Conservation (phyloP, 768 basidiomycete species). For the Amanita phalloides region DNA sequence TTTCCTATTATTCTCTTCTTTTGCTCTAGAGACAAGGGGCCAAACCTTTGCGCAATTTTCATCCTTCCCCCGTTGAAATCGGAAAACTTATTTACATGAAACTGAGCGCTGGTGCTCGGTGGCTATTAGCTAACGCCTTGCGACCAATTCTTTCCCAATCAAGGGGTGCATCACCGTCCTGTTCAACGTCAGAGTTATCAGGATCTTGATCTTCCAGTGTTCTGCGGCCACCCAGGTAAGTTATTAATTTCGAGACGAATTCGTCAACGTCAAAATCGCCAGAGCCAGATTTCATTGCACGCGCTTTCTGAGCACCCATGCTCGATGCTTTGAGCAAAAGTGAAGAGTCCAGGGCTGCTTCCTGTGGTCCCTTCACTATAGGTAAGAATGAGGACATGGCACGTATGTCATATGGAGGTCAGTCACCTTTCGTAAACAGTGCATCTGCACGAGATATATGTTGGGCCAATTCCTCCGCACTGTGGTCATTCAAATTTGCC, state of each 20-base stretch:
- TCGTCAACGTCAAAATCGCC: slow-evolving; percentile 91
- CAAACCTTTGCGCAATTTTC: slow-evolving; percentile 53
- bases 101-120: slow-evolving; percentile 69
- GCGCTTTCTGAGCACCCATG: slow-evolving; percentile 80
- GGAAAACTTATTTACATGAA: slow-evolving; percentile 60
- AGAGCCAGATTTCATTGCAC: slow-evolving; percentile 78
- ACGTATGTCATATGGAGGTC: background rate
- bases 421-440: slow-evolving; percentile 41
- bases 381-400: background rate
- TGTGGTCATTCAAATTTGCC: slow-evolving; percentile 43
- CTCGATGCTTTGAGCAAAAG: slow-evolving; percentile 70
- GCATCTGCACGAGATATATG: slow-evolving; percentile 48
- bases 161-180: slow-evolving; percentile 33
- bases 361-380: slow-evolving; percentile 69
- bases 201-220: slow-evolving; percentile 29
- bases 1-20: slow-evolving; percentile 58
- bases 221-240: slow-evolving; percentile 65
- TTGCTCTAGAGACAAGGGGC: slow-evolving; percentile 79
- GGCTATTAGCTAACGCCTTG: slow-evolving; percentile 70
- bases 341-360: slow-evolving; percentile 84
- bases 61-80: background rate
- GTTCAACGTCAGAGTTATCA: slow-evolving; percentile 44
- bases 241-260: slow-evolving; percentile 66
- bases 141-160: slow-evolving; percentile 86
- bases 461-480: slow-evolving; percentile 42